A percentile compares a stretch with the other conserved stretches of the same genome.
Evolutionary conservation across 164 flowering plant species (phyloP).

Genomic region (Echeveria elegans): DNA sequence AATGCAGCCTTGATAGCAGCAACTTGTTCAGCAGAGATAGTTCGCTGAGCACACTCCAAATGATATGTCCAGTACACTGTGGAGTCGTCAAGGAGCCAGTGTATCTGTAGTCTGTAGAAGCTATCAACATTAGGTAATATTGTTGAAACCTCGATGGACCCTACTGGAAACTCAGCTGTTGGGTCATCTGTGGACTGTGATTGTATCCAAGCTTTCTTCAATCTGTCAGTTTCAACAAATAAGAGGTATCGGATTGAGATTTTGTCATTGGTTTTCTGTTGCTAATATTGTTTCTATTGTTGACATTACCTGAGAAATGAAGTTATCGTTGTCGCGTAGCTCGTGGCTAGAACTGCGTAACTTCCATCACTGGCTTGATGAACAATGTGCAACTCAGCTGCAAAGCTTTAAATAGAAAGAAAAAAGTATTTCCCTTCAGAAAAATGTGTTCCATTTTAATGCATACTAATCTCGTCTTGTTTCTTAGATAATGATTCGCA

Average conservation of each 20-base stretch:
- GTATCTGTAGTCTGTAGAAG: neutral
- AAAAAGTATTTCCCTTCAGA: too few species aligned
- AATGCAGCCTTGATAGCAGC: neutral
- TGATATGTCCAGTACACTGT: too few species aligned
- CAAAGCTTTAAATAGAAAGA: neutral
- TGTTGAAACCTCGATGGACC: neutral
- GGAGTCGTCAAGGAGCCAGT: neutral
- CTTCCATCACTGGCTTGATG: neutral
- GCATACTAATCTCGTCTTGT: too few species aligned
- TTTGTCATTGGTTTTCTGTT: too few species aligned
- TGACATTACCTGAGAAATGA: too few species aligned
- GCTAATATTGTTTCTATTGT: too few species aligned
- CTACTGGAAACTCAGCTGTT: neutral
- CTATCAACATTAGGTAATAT: neutral
- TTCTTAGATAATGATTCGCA: too few species aligned
- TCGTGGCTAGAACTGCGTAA: neutral
- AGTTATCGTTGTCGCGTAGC: neutral
- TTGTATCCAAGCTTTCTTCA: too few species aligned
- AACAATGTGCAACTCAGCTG: neutral
- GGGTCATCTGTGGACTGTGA: too few species aligned
- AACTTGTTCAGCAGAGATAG: neutral
- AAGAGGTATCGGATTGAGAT: neutral
- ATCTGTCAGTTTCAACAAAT: neutral
- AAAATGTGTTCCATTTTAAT: too few species aligned
- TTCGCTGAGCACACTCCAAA: too few species aligned